These are phyloP conservation scores for Calonectria pteridis DNA, from an alignment of 2,329 filamentous ascomycete species.

Conservation along the genomic window DNA sequence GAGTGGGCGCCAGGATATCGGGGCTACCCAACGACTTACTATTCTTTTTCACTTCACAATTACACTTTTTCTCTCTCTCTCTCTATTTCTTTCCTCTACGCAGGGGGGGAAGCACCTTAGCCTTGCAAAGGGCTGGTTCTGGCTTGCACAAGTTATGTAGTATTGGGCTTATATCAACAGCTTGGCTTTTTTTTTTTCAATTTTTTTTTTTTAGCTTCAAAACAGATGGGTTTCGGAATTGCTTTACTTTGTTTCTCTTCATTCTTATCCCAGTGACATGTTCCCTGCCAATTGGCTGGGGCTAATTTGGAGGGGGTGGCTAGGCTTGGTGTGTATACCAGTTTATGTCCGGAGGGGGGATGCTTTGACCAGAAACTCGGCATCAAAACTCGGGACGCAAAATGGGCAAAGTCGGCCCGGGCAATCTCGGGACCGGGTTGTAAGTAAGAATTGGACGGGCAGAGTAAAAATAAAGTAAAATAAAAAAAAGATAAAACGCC, in stretches of 20 bases:
- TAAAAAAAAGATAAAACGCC: background rate
- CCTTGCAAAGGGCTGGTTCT: slow-evolving; percentile 14
- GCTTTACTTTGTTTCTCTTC: background rate
- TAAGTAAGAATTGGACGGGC: background rate
- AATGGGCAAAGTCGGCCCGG: background rate
- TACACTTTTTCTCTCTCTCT: background rate
- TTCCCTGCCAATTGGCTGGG: background rate
- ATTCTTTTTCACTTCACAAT: background rate
- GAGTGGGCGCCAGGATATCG: slow-evolving; percentile 1
- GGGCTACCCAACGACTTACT: slow-evolving; percentile 15
- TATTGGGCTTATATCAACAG: slow-evolving; percentile 1
- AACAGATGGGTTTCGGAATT: slow-evolving; percentile 4
- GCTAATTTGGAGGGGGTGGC: background rate
- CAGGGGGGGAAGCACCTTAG: background rate
- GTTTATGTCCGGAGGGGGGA: slow-evolving; percentile 3
- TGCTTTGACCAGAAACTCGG: background rate
- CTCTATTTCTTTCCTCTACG: too few species aligned
- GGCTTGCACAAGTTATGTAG: slow-evolving; percentile 24
- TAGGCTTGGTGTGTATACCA: slow-evolving; percentile 10
- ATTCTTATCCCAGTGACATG: background rate
- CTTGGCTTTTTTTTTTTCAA: background rate
- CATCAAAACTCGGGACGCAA: background rate
- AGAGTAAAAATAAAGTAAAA: too few species aligned
- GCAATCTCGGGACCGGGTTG: background rate
- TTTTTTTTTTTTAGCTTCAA: background rate